These are phyloP conservation scores for Sergeia podlipaevii DNA, from an alignment of 208 protist species.

Conservation along the genomic window DNA sequence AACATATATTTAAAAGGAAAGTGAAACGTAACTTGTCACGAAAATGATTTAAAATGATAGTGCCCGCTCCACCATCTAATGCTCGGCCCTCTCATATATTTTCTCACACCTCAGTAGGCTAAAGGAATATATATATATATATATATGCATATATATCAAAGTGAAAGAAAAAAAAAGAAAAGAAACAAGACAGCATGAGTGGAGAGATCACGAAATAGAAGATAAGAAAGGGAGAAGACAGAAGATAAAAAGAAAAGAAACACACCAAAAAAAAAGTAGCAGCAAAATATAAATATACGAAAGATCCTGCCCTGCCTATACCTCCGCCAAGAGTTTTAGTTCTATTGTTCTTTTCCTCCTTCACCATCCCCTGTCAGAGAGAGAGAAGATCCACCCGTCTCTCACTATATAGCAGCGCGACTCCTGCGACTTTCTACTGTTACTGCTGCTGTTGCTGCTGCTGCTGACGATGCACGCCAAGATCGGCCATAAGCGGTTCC, in stretches of 20 bases:
- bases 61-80: no score
- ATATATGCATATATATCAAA: neutral
- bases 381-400: no score
- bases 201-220: neutral
- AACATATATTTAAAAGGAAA: no score
- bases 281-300: constrained; percentile 1
- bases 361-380: no score
- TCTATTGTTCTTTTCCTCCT: no score
- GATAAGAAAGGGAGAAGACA: neutral
- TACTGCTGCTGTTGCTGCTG: constrained; percentile 27
- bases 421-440: constrained; percentile 3
- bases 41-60: no score
- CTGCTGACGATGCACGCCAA: constrained; percentile 7
- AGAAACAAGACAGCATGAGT: neutral
- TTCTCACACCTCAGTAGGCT: no score
- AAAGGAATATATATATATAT: neutral
- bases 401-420: no score
- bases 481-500: constrained; percentile 18
- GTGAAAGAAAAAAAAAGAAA: constrained; percentile 4
- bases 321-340: no score
- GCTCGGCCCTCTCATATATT: no score
- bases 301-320: neutral
- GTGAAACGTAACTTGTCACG: no score
- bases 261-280: neutral
- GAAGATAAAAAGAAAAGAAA: constrained; percentile 1